Percentiles rank a stretch among this genome's conserved stretches.
These are phyloP conservation scores for Danielozyma ontarioensis DNA, from an alignment of 805 yeast species.

Conservation along the genomic window DNA sequence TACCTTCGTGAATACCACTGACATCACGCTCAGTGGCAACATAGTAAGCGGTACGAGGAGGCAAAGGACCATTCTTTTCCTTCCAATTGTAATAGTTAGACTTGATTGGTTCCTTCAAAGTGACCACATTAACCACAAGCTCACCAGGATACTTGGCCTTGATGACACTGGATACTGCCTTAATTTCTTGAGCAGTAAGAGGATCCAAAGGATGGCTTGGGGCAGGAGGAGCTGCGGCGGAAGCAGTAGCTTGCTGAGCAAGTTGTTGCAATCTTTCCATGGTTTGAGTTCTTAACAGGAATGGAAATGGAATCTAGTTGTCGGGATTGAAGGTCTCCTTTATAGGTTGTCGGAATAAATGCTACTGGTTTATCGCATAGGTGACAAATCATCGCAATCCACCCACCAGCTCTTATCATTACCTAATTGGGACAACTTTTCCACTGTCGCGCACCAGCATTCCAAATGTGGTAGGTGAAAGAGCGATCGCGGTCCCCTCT, in stretches of 20 bases:
- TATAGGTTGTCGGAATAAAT: background rate
- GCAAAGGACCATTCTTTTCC: constrained; percentile 53
- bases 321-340: background rate
- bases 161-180: constrained; percentile 49
- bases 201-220: constrained; percentile 73
- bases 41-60: constrained; percentile 64
- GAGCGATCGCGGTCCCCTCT: background rate
- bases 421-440: constrained; percentile 5
- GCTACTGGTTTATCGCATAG: background rate
- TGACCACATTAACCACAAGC: constrained; percentile 61
- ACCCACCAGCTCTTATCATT: constrained; percentile 4
- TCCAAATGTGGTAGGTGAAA: constrained; percentile 4
- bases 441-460: constrained; percentile 1
- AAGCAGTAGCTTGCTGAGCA: constrained; percentile 56
- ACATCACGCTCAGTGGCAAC: constrained; percentile 56
- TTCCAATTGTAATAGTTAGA: constrained; percentile 60
- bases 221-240: constrained; percentile 46
- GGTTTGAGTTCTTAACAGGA: background rate
- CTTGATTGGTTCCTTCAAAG: constrained; percentile 69
- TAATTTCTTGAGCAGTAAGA: constrained; percentile 57
- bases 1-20: constrained; percentile 66
- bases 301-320: background rate
- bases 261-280: constrained; percentile 68
- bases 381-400: background rate
- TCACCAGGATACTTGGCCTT: constrained; percentile 42